Conservation (phyloP, 768 basidiomycete genomes). For the Termitomyces sp. region DNA sequence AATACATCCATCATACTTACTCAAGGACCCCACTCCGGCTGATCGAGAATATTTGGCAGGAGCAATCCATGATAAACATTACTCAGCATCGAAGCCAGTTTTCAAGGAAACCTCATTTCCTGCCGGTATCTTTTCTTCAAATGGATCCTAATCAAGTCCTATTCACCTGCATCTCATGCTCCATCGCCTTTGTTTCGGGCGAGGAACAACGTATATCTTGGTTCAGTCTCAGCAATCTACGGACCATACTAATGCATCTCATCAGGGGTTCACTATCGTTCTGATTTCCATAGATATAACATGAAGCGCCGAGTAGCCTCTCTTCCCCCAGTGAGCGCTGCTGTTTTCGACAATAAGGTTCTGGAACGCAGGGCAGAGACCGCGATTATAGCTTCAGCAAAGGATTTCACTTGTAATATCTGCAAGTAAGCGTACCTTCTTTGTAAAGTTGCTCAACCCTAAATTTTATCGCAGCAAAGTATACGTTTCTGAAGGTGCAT, state of each 20-base stretch:
- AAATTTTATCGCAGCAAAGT: constrained; percentile 55
- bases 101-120: neutral
- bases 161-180: constrained; percentile 89
- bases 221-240: neutral
- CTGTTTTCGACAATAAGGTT: constrained; percentile 85
- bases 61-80: constrained; percentile 1
- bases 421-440: constrained; percentile 65
- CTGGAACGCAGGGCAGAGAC: constrained; percentile 74
- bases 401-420: constrained; percentile 60
- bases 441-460: constrained; percentile 1
- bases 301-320: constrained; percentile 94
- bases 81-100: neutral
- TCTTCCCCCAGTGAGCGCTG: constrained; percentile 75
- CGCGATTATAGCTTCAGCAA: constrained; percentile 55
- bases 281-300: constrained; percentile 96
- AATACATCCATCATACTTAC: too few species aligned
- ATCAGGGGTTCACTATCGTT: constrained; percentile 80
- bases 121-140: neutral
- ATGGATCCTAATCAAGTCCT: constrained; percentile 34
- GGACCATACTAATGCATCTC: constrained; percentile 2
- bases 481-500: constrained; percentile 87
- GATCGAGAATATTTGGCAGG: neutral
- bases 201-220: constrained; percentile 73
- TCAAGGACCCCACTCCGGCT: too few species aligned
- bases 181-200: constrained; percentile 77